These are phyloP conservation scores for Cryptococcus sp. DNA, from an alignment of 1,284 basidiomycete species.

Conservation along the genomic window DNA sequence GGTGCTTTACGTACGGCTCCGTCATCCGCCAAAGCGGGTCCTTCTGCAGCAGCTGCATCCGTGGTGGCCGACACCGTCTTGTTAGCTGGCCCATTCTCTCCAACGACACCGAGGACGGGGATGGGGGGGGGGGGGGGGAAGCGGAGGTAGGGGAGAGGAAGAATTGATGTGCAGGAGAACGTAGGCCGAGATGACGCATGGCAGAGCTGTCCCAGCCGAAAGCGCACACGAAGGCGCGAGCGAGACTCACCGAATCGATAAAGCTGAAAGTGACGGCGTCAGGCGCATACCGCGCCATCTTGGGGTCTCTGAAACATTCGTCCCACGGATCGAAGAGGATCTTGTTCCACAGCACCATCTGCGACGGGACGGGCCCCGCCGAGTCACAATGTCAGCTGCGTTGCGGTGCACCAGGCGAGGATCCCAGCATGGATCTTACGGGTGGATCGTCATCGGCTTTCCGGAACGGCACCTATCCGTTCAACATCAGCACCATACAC, in stretches of 20 bases:
- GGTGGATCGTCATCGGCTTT: constrained; percentile 26
- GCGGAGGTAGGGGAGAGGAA: too few species aligned
- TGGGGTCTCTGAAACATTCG: constrained; percentile 58
- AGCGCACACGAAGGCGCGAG: too few species aligned
- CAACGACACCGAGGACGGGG: too few species aligned
- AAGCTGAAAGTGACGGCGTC: constrained; percentile 93
- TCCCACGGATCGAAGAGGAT: constrained; percentile 41
- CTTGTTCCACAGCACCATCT: constrained; percentile 30
- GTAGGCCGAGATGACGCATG: too few species aligned
- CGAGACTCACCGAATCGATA: constrained; percentile 78
- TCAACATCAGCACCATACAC: background rate
- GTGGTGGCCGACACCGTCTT: constrained; percentile 59
- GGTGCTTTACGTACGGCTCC: constrained; percentile 78
- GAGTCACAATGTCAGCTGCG: background rate
- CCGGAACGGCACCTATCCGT: constrained; percentile 67
- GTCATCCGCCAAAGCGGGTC: constrained; percentile 86
- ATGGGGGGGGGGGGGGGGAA: too few species aligned
- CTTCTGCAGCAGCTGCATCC: constrained; percentile 76
- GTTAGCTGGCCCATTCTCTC: constrained; percentile 53
- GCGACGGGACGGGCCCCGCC: background rate
- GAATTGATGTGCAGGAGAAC: constrained; percentile 7
- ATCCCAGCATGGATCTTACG: constrained; percentile 14
- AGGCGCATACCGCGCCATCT: constrained; percentile 82
- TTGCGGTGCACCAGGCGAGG: background rate
- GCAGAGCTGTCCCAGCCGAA: too few species aligned